Evolutionary conservation across 179 eudicot species (phyloP), one percentile per base, ranked within the genome.

Genomic region (Sideroxylon spinosum): DNA sequence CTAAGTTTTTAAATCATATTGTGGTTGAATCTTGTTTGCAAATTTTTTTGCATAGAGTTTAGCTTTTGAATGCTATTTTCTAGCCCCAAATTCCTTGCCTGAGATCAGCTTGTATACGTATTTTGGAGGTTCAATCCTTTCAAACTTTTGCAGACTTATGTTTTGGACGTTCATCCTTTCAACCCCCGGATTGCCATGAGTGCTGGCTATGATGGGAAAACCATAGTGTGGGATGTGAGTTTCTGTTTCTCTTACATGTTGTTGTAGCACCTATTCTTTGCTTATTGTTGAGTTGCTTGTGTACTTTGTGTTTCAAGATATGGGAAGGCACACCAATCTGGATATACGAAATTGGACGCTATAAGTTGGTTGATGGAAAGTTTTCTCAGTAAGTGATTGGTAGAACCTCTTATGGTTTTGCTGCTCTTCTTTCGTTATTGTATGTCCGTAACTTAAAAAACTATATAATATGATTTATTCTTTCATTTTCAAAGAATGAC

Each of bases 151-250:
- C 88, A 95, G 98, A 93, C 98, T 23, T 95, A 90, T 82, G 98
- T 95, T 82, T 82, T 95, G 87, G 98, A 95, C 78, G 98, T 95
- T 80, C 98, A 95, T 81, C 98, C 98, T 83, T 93, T 95, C 84
- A 93, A 95, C 79, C 97, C 97, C 64, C 89, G 98, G 78, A 91
- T 95, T 56, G 98, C 98, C 76, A 95, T 95, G 98, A 95, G 98
- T 86, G 97, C 98, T 85, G 98, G 98, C 60, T 93, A 95, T 78
- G 98, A 95, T 84, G 98, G 98, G 82, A 93, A 89, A 84, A 91
- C 94, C 69, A 89, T 91, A 75, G 78, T 95, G 26, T 95, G 98
- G 98, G 97, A 95, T 88, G 98, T 95, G 88, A 93, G 98, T 88
- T 73, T 73, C 60, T 78, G 60, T 56, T 73, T 79, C 73, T 76